Evolutionary conservation across 164 flowering plant species (phyloP).

Genomic region (Cinnamomum chago): DNA sequence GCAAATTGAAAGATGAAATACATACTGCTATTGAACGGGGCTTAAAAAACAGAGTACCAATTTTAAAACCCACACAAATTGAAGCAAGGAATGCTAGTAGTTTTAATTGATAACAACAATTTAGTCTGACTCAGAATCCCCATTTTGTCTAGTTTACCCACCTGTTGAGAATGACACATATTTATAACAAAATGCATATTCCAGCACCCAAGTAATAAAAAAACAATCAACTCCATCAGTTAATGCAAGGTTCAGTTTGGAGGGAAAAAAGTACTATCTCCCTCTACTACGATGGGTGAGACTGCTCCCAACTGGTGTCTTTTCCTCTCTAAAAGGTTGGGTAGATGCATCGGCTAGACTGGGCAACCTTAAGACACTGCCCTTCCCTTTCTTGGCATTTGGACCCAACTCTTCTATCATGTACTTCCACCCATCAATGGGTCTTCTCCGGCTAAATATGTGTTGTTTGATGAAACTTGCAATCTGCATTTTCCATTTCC

Average conservation of each 20-base stretch:
- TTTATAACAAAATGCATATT: not conserved
- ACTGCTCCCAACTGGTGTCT: conserved; percentile 15
- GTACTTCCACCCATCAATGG: conserved; percentile 98
- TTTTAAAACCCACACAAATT: no score
- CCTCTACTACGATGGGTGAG: conserved; percentile 31
- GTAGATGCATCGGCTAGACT: conserved; percentile 74
- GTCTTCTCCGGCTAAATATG: conserved; percentile 95
- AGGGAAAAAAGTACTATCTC: conserved; percentile 15
- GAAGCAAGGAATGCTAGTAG: no score
- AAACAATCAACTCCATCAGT: not conserved
- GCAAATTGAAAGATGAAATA: no score
- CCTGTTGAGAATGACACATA: no score
- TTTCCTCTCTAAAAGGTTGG: conserved; percentile 79
- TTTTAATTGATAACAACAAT: no score
- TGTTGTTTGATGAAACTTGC: conserved; percentile 92
- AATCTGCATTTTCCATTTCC: conserved; percentile 44
- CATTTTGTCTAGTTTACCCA: no score
- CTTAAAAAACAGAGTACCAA: no score
- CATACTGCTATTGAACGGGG: no score
- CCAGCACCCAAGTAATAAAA: not conserved
- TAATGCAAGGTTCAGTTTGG: not conserved
- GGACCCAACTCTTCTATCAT: conserved; percentile 98
- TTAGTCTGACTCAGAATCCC: no score
- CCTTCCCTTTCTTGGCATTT: conserved; percentile 84
- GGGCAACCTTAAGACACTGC: conserved; percentile 79